Percentiles rank a stretch among this genome's conserved stretches.
These are phyloP conservation scores for Zygoascus bituminiphila DNA, from an alignment of 805 yeast genomes.

Conservation along the genomic window DNA sequence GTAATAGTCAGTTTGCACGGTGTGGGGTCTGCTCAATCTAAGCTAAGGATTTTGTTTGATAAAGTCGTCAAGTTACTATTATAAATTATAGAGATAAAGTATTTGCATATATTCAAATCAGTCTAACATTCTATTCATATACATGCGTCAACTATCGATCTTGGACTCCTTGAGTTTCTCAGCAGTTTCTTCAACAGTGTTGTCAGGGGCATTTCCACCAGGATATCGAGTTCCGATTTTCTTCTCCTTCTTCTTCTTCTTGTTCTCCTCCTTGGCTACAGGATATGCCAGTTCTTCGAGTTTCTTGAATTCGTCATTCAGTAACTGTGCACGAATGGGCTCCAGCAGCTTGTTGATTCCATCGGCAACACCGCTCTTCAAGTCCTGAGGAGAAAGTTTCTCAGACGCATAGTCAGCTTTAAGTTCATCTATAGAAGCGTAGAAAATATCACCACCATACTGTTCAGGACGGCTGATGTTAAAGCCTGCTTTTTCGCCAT, in stretches of 20 bases:
- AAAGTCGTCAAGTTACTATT: no score
- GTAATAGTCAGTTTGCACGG: slow-evolving; percentile 26
- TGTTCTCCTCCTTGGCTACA: slow-evolving; percentile 49
- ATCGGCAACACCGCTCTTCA: slow-evolving; percentile 85
- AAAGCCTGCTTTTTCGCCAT: slow-evolving; percentile 51
- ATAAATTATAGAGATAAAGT: neutral
- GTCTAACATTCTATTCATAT: no score
- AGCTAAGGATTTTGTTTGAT: no score
- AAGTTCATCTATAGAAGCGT: slow-evolving; percentile 56
- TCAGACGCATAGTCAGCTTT: slow-evolving; percentile 65
- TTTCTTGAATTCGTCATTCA: slow-evolving; percentile 63
- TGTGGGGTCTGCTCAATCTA: no score
- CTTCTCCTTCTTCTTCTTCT: slow-evolving; percentile 64
- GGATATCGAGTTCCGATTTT: slow-evolving; percentile 89
- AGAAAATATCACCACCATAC: slow-evolving; percentile 89
- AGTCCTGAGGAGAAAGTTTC: slow-evolving; percentile 83
- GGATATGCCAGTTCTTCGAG: slow-evolving; percentile 74
- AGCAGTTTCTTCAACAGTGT: slow-evolving; percentile 13
- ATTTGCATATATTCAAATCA: no score
- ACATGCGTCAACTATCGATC: no score
- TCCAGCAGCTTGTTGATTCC: slow-evolving; percentile 71
- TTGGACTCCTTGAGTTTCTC: slow-evolving; percentile 5
- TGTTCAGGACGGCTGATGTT: slow-evolving; percentile 86
- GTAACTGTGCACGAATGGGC: slow-evolving; percentile 71
- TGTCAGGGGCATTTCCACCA: slow-evolving; percentile 37